phyloP scores from a whole-genome alignment of 371 early-diverging fungal genomes.

The Synchytrium microbalum region DNA sequence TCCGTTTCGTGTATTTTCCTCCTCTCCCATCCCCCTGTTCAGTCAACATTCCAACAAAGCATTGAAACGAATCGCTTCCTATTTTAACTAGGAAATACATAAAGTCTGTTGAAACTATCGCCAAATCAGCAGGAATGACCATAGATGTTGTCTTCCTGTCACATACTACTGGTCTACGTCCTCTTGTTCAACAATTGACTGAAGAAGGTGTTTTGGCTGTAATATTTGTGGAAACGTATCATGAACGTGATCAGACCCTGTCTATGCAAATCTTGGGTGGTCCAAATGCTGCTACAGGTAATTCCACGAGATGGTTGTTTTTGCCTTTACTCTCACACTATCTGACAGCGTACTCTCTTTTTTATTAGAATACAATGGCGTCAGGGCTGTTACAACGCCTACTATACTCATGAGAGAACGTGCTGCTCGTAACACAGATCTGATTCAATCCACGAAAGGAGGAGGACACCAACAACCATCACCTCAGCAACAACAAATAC shows the following conservation, averaged over 20 bases:
- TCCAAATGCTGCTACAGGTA: slow-evolving; percentile 25
- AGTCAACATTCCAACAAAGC: too few species aligned
- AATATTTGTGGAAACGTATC: slow-evolving; percentile 37
- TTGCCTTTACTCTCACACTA: background rate
- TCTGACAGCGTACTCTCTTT: background rate
- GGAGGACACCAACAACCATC: background rate
- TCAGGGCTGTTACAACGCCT: slow-evolving; percentile 17
- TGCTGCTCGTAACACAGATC: slow-evolving; percentile 13
- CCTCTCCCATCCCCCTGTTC: too few species aligned
- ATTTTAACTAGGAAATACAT: slow-evolving; percentile 15
- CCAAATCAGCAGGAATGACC: slow-evolving; percentile 22
- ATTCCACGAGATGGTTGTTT: background rate
- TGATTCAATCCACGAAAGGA: slow-evolving; percentile 2
- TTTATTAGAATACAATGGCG: slow-evolving; percentile 25
- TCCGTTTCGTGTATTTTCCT: too few species aligned
- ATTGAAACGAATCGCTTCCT: too few species aligned
- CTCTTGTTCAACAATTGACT: slow-evolving; percentile 38
- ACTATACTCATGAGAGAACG: slow-evolving; percentile 22
- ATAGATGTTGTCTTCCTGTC: slow-evolving; percentile 24
- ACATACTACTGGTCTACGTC: slow-evolving; percentile 17
- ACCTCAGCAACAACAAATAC: slow-evolving; percentile 4
- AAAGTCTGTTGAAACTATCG: slow-evolving; percentile 15
- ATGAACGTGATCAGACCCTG: slow-evolving; percentile 28
- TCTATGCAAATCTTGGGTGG: slow-evolving; percentile 28
- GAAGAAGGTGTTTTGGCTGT: slow-evolving; percentile 48